Base-by-base conservation (phyloP, 495 filamentous ascomycete species). In the Symbiotaphrina buchneri region DNA sequence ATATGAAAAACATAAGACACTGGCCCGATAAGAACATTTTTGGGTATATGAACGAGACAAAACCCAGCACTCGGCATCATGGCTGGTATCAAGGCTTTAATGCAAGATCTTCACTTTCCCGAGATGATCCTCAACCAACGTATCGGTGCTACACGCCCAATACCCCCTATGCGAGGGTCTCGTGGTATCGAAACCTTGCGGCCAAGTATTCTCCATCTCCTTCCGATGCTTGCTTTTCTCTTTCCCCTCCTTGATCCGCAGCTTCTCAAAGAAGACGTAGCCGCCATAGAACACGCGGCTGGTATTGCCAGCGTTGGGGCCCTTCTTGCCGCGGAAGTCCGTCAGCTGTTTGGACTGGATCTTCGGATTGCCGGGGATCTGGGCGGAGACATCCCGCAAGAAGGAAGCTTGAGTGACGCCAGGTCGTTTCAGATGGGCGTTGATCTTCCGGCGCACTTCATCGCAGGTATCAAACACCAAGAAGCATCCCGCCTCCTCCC, bases 181-280 rank as follows among this genome's bases (percentile, higher is more conserved):
- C n/a, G n/a, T n/a, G n/a, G n/a, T n/a, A n/a, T n/a, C n/a, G n/a
- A n/a, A n/a, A n/a, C n/a, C n/a, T n/a, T n/a, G n/a, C 32, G n/a
- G n/a, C 47, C 48, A 68, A 18, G 54, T 38, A 14, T 49, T 21
- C 45, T 72, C 66, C 59, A 68, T 69, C 4, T 55, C 55, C 40
- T 51, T 21, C 10, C 68, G 43, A 27, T 56, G 49, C 34, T 57
- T 53, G 5, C 41, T 55, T 54, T 68, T 73, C 11, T 56, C 48
- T 52, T 65, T 68, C 10, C 52, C 52, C 40, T 65, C 51, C 26
- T 52, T 50, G 21, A 71, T 46, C 21, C 65, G 46, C 34, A 66
- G 29, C 53, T 73, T 75, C 49, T 73, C 68, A 32, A 71, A 71
- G 49, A 48, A 65, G 14, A 58, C 52, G 41, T 70, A 71, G 2